phyloP scores from a whole-genome alignment of 768 basidiomycete genomes.

The Podaxis mareebaensis region DNA sequence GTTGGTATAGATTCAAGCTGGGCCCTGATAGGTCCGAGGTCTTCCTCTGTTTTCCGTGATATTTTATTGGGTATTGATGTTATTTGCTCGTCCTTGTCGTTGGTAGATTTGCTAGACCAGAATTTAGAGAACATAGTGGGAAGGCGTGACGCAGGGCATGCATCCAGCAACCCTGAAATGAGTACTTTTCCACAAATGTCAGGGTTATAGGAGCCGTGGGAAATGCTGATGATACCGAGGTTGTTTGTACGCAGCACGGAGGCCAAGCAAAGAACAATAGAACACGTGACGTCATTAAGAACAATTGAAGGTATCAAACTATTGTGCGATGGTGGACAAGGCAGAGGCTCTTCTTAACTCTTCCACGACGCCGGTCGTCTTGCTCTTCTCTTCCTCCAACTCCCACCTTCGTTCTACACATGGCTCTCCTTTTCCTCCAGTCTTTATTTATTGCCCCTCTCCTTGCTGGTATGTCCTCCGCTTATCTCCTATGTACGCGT shows the following conservation, averaged over 20 bases:
- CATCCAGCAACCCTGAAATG: background rate
- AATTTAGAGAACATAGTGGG: constrained; percentile 12
- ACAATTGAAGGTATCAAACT: background rate
- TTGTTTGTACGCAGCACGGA: background rate
- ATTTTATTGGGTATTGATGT: background rate
- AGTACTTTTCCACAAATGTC: background rate
- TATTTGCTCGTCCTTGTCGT: background rate
- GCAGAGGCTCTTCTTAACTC: background rate
- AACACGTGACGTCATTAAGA: constrained; percentile 4
- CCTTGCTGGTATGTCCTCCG: constrained; percentile 2
- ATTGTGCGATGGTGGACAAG: background rate
- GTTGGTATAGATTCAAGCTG: constrained; percentile 30
- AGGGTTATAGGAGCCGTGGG: background rate
- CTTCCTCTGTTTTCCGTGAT: background rate
- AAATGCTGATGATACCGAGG: background rate
- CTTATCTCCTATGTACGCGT: background rate
- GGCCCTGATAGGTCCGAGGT: constrained; percentile 13
- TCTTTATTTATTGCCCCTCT: constrained; percentile 14
- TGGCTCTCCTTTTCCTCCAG: constrained; percentile 14
- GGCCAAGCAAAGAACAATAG: constrained; percentile 5
- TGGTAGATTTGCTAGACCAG: background rate
- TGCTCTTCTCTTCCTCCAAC: constrained; percentile 1
- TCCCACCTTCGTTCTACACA: constrained; percentile 10
- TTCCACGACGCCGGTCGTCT: constrained; percentile 8
- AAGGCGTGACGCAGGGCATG: background rate